Evolutionary conservation across 805 yeast genomes (phyloP).

Genomic region (Saturnispora hagleri): DNA sequence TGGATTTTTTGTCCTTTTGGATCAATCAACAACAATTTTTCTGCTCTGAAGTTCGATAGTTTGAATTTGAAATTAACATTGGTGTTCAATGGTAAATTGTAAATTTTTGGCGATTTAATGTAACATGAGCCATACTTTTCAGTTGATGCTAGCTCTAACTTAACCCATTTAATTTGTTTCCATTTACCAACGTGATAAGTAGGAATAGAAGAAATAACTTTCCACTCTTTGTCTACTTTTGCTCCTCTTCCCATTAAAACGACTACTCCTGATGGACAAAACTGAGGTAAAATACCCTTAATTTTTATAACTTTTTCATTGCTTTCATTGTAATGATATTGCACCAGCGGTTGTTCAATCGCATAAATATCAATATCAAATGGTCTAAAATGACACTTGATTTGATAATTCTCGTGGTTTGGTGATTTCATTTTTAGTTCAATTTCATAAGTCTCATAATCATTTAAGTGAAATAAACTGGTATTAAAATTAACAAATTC

Average conservation of each 20-base stretch:
- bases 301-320: conserved; percentile 58
- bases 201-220: conserved; percentile 66
- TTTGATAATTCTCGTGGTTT: conserved; percentile 53
- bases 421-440: conserved; percentile 63
- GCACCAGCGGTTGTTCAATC: conserved; percentile 54
- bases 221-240: conserved; percentile 35
- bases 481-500: conserved; percentile 63
- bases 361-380: conserved; percentile 28
- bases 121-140: conserved; percentile 47
- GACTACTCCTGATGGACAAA: conserved; percentile 58
- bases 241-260: conserved; percentile 18
- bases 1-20: conserved; percentile 76
- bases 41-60: conserved; percentile 1
- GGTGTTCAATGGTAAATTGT: conserved; percentile 34
- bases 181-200: conserved; percentile 60
- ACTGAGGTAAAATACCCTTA: conserved; percentile 72
- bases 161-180: conserved; percentile 49
- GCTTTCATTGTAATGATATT: conserved; percentile 60
- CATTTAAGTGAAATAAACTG: conserved; percentile 62
- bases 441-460: conserved; percentile 71
- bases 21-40: conserved; percentile 41
- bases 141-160: conserved; percentile 32
- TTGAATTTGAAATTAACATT: conserved; percentile 3
- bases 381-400: conserved; percentile 47
- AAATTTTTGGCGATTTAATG: conserved; percentile 76